These are phyloP conservation scores for Amaranthus cruentus DNA, from an alignment of 148 eudicot species.

Conservation along the genomic window DNA sequence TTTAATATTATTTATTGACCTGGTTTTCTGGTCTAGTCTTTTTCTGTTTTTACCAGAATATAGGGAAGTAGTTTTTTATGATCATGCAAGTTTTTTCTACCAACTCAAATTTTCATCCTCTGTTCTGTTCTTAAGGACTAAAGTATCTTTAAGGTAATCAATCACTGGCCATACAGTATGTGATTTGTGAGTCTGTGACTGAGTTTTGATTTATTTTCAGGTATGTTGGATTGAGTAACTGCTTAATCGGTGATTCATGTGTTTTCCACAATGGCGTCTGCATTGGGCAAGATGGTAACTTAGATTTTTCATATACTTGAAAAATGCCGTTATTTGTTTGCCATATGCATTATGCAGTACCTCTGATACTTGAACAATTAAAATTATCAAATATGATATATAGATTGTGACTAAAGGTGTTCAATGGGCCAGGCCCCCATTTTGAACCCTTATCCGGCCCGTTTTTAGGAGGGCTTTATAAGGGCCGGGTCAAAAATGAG, in stretches of 20 bases:
- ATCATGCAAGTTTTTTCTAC: no score
- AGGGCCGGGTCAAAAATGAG: no score
- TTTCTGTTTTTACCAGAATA: no score
- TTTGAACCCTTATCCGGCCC: no score
- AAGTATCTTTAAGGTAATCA: background rate
- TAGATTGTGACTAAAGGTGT: background rate
- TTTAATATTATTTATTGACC: background rate
- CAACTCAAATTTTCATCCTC: background rate
- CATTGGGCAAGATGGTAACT: slow-evolving; percentile 89
- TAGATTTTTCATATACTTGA: background rate
- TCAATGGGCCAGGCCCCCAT: no score
- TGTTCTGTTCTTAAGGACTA: background rate
- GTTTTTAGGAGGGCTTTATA: no score
- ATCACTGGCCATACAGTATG: background rate
- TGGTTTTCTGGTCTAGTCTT: background rate
- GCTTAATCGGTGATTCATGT: slow-evolving; percentile 75
- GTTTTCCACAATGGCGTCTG: slow-evolving; percentile 81
- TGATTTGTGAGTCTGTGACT: slow-evolving; percentile 17
- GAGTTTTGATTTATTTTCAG: slow-evolving; percentile 31
- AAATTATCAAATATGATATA: background rate
- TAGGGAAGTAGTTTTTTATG: no score
- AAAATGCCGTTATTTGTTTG: background rate
- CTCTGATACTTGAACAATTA: background rate
- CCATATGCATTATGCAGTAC: background rate
- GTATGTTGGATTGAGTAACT: slow-evolving; percentile 76